Percentiles rank a stretch among this genome's conserved stretches.
Evolutionary conservation across 139 green algal genomes (phyloP).

Genomic region (Diplosphaera chodatii): DNA sequence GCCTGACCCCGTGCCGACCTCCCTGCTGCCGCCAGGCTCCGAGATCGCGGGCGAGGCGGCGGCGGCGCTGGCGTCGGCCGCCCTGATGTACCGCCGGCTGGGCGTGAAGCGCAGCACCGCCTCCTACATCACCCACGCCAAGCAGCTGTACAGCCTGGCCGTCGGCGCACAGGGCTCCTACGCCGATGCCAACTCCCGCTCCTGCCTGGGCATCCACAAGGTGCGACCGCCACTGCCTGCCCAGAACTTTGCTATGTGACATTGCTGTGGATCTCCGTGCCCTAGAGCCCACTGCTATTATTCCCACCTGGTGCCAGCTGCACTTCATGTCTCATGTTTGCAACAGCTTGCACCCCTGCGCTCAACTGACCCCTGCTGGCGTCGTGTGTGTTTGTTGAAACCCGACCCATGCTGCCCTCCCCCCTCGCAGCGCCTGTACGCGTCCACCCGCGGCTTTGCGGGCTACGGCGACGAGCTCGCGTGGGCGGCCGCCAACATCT

Average conservation of each 20-base stretch:
- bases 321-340: too few species aligned
- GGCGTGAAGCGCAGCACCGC: background rate
- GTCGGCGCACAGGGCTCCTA: background rate
- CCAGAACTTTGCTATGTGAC: too few species aligned
- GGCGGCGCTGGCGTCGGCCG: conserved; percentile 4
- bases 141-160: conserved; percentile 18
- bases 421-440: conserved; percentile 15
- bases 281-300: too few species aligned
- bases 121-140: background rate
- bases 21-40: too few species aligned
- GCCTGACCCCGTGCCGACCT: too few species aligned
- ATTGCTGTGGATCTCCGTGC: too few species aligned
- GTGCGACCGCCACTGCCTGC: too few species aligned
- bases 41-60: conserved; percentile 11
- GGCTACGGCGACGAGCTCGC: conserved; percentile 33
- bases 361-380: too few species aligned
- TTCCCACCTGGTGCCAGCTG: too few species aligned
- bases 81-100: background rate
- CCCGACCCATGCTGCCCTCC: too few species aligned
- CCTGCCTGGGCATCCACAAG: background rate
- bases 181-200: background rate
- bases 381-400: too few species aligned
- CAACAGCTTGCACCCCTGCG: too few species aligned
- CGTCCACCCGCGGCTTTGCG: conserved; percentile 1
- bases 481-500: conserved; percentile 27